Conservation (phyloP, 2,329 filamentous ascomycete genomes). For the Pestalotiopsis sp. region DNA sequence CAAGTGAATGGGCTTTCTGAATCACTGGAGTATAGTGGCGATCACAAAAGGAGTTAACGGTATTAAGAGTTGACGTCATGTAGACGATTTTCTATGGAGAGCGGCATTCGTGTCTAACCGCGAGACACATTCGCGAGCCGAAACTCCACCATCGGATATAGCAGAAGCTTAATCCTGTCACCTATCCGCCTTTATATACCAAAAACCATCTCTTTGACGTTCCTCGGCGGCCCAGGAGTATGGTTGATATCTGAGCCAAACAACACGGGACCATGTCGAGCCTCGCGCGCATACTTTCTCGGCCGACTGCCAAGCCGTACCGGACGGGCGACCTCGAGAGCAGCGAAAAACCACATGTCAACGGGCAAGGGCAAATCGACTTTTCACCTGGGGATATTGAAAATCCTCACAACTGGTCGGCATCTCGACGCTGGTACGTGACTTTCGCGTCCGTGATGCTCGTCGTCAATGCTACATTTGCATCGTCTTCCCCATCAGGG, state of each 20-base stretch:
- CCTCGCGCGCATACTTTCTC: conserved; percentile 49
- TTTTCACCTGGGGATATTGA: conserved; percentile 54
- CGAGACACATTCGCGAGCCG: not conserved
- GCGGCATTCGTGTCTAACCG: not conserved
- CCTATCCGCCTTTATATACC: not conserved
- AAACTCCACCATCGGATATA: not conserved
- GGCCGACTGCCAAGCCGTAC: conserved; percentile 55
- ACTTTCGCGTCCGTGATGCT: conserved; percentile 46
- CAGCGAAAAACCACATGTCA: conserved; percentile 40
- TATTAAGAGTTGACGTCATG: conserved; percentile 10
- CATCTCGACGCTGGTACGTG: conserved; percentile 39
- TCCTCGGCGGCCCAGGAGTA: not conserved
- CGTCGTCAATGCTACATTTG: conserved; percentile 59
- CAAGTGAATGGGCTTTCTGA: not conserved
- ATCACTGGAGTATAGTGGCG: not conserved
- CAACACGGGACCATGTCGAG: conserved; percentile 36
- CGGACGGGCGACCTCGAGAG: conserved; percentile 39
- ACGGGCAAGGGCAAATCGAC: conserved; percentile 52
- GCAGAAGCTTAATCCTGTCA: not conserved
- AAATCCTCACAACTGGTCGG: conserved; percentile 52
- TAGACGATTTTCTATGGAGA: not conserved
- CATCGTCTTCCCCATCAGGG: conserved; percentile 43
- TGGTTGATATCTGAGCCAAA: not conserved
- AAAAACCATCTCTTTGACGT: not conserved
- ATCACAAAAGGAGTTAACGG: conserved; percentile 6